phyloP scores from a whole-genome alignment of 768 basidiomycete species.

The Auricularia auricula-judae region DNA sequence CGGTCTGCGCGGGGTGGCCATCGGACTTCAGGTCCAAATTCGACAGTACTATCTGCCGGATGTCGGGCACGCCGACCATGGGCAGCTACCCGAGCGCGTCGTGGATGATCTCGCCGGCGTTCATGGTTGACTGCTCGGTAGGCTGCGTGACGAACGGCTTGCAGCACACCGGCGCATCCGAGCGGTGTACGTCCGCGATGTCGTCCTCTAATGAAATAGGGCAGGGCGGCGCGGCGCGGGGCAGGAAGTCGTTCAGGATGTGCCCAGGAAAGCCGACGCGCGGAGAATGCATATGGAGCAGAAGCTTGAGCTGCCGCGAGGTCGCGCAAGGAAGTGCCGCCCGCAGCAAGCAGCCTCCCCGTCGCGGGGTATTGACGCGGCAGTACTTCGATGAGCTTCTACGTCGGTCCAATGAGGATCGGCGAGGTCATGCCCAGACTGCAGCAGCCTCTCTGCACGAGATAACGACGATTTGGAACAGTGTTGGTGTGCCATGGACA shows the following conservation, averaged over 20 bases:
- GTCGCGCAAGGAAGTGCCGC: neutral
- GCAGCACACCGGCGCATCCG: slow-evolving; percentile 88
- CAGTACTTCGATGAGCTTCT: slow-evolving; percentile 83
- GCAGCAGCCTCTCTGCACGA: slow-evolving; percentile 50
- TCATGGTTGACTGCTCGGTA: slow-evolving; percentile 89
- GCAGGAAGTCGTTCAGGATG: slow-evolving; percentile 89
- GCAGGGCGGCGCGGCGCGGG: slow-evolving; percentile 62
- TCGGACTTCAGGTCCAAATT: slow-evolving; percentile 90
- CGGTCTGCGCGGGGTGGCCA: slow-evolving; percentile 92
- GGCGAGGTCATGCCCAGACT: slow-evolving; percentile 56
- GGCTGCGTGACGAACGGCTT: slow-evolving; percentile 87
- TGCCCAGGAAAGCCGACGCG: slow-evolving; percentile 90
- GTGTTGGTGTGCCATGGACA: slow-evolving; percentile 81
- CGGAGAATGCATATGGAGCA: slow-evolving; percentile 66
- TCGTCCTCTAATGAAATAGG: slow-evolving; percentile 83
- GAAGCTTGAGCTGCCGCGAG: slow-evolving; percentile 51
- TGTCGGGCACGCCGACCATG: slow-evolving; percentile 79
- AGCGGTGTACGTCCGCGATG: slow-evolving; percentile 71
- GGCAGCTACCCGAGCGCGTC: slow-evolving; percentile 95
- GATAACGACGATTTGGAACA: slow-evolving; percentile 56
- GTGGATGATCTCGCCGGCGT: slow-evolving; percentile 93
- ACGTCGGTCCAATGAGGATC: slow-evolving; percentile 73
- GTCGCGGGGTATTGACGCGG: neutral
- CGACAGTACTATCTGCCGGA: slow-evolving; percentile 79
- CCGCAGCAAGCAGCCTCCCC: neutral